These are phyloP conservation scores for Cyberlindnera veronae DNA, from an alignment of 805 yeast genomes.

Conservation along the genomic window DNA sequence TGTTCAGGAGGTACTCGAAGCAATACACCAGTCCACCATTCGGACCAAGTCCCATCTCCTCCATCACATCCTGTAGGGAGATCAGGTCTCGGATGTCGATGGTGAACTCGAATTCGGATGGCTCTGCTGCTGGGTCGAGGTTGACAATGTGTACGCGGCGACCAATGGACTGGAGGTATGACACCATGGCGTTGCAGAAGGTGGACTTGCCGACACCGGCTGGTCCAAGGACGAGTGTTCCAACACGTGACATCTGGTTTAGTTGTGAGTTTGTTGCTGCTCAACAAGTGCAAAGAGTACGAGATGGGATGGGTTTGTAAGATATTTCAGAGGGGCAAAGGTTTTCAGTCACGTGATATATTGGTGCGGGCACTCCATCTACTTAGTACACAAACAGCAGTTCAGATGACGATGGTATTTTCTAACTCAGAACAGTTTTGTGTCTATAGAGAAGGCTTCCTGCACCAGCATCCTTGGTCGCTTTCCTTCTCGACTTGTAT, in stretches of 20 bases:
- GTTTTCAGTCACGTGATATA: too few species aligned
- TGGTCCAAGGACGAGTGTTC: constrained; percentile 91
- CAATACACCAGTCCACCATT: constrained; percentile 93
- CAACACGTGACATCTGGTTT: constrained; percentile 80
- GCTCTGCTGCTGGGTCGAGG: constrained; percentile 95
- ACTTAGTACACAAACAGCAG: too few species aligned
- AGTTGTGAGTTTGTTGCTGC: not conserved
- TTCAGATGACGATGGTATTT: too few species aligned
- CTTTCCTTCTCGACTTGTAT: constrained; percentile 67
- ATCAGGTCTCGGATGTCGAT: constrained; percentile 90
- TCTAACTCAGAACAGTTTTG: too few species aligned
- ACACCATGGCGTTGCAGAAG: constrained; percentile 81
- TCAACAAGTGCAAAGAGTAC: too few species aligned
- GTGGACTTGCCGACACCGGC: constrained; percentile 97
- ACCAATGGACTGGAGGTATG: constrained; percentile 87
- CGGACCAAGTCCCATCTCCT: constrained; percentile 89
- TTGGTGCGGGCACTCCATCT: not conserved
- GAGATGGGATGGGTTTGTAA: too few species aligned
- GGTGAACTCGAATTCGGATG: constrained; percentile 86
- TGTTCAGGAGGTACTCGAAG: constrained; percentile 84
- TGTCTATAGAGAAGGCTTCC: too few species aligned
- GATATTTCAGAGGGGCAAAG: too few species aligned
- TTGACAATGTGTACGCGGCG: constrained; percentile 93
- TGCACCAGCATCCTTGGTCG: too few species aligned
- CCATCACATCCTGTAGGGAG: constrained; percentile 91